Percentiles rank a stretch among this genome's conserved stretches.
Conservation (phyloP, 1,139 yeast species). For the Diutina mesorugosa region DNA sequence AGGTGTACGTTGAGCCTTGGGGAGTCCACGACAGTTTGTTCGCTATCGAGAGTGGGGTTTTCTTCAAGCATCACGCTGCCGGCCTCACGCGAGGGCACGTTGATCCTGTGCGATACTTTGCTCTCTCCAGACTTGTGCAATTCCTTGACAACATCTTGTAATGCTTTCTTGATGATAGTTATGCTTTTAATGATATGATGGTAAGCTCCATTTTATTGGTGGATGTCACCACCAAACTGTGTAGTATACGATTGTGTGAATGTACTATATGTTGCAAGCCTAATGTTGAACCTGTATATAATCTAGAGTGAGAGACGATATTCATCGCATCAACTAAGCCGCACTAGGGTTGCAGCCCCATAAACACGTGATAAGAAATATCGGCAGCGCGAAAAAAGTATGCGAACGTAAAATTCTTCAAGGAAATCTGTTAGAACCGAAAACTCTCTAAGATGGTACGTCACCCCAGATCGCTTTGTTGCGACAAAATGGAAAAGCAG, state of each 20-base stretch:
- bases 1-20: conserved; percentile 26
- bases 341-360: not conserved
- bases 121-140: conserved; percentile 5
- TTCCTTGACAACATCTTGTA: conserved; percentile 5
- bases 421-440: conserved; percentile 1
- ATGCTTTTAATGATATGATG: too few relatives aligned
- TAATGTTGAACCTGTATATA: not conserved
- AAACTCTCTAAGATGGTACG: conserved; percentile 1
- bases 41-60: conserved; percentile 16
- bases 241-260: too few relatives aligned
- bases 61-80: conserved; percentile 5
- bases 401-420: not conserved
- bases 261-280: too few relatives aligned
- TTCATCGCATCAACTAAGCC: not conserved
- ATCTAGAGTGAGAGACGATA: not conserved
- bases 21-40: conserved; percentile 29
- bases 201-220: too few relatives aligned
- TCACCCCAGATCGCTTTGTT: not conserved
- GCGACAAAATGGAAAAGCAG: not conserved
- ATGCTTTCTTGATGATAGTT: not conserved
- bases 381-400: not conserved
- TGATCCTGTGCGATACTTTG: conserved; percentile 7
- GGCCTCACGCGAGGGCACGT: conserved; percentile 6
- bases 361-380: not conserved
- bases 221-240: too few relatives aligned